These are phyloP conservation scores for Alternaria metachromatica DNA, from an alignment of 2,329 filamentous ascomycete species.

Conservation along the genomic window DNA sequence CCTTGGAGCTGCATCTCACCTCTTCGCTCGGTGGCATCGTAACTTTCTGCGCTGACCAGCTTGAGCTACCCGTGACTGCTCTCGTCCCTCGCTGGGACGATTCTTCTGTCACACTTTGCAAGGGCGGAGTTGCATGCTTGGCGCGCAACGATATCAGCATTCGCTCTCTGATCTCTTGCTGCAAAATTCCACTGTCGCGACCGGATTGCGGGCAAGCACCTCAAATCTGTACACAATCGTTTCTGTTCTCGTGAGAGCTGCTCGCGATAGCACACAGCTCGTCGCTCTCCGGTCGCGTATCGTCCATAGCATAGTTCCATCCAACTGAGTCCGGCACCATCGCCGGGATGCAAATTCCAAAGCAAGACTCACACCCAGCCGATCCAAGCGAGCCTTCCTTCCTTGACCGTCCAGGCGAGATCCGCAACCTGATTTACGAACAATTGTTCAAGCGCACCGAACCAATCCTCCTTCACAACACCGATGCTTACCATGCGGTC, in stretches of 20 bases:
- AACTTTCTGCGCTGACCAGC: rapidly evolving
- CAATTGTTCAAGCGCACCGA: constrained; percentile 10
- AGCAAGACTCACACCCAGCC: neutral
- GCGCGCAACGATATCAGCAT: neutral
- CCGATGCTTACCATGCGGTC: neutral
- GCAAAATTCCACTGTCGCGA: neutral
- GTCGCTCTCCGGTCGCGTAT: neutral
- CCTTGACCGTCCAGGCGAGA: neutral
- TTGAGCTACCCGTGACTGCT: neutral
- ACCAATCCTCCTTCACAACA: constrained; percentile 11
- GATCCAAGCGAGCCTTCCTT: neutral
- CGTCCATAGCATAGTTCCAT: neutral
- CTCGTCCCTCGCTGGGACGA: neutral
- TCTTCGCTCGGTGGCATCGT: neutral
- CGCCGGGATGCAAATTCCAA: neutral
- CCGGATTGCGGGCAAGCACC: neutral
- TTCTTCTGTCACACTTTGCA: neutral
- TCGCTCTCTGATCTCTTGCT: neutral
- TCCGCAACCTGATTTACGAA: constrained; percentile 18
- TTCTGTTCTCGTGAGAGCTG: neutral
- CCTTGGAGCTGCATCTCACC: neutral
- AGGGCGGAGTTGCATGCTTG: neutral
- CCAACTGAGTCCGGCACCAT: neutral
- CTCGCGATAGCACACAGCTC: neutral
- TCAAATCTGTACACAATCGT: neutral